A percentile compares a stretch with the other conserved stretches of the same genome.
phyloP scores from a whole-genome alignment of 1,284 basidiomycete species.

The Cryptococcus hybrid region DNA sequence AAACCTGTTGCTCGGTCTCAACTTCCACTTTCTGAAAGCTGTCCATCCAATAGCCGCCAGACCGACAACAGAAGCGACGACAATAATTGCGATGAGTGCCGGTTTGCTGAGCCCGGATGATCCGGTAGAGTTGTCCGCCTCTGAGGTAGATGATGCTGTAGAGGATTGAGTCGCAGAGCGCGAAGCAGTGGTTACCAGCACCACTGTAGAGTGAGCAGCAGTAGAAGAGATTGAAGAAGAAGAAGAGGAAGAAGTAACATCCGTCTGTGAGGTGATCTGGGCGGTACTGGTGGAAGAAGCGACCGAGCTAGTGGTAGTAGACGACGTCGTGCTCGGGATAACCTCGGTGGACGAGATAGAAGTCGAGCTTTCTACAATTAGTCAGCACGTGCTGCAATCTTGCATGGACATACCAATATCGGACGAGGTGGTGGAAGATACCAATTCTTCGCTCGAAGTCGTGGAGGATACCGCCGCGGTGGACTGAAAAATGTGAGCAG shows the following conservation, averaged over 20 bases:
- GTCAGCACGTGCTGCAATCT: too few relatives aligned
- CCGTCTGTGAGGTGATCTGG: background rate
- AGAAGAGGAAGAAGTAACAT: constrained; percentile 2
- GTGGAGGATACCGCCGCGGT: too few relatives aligned
- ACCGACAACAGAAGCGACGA: constrained; percentile 66
- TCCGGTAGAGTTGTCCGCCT: constrained; percentile 12
- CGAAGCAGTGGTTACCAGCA: constrained; percentile 20
- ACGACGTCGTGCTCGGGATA: background rate
- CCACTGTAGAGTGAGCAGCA: constrained; percentile 16
- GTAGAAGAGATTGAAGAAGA: constrained; percentile 1
- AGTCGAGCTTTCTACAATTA: background rate
- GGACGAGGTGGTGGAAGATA: too few relatives aligned
- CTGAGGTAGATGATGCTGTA: constrained; percentile 17
- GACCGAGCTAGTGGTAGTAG: constrained; percentile 1
- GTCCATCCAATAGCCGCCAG: constrained; percentile 73
- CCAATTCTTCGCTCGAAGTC: too few relatives aligned
- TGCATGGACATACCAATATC: too few relatives aligned
- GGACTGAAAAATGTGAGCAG: too few relatives aligned
- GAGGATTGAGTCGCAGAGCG: constrained; percentile 10
- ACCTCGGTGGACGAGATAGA: background rate
- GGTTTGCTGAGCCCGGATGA: constrained; percentile 52
- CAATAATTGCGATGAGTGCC: constrained; percentile 68
- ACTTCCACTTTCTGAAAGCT: constrained; percentile 87
- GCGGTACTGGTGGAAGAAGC: constrained; percentile 5
- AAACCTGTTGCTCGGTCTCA: constrained; percentile 72